A percentile compares a stretch with the other conserved stretches of the same genome.
phyloP scores from a whole-genome alignment of 192 early-diverging fungal species.

The Obelidium mucronatum region DNA sequence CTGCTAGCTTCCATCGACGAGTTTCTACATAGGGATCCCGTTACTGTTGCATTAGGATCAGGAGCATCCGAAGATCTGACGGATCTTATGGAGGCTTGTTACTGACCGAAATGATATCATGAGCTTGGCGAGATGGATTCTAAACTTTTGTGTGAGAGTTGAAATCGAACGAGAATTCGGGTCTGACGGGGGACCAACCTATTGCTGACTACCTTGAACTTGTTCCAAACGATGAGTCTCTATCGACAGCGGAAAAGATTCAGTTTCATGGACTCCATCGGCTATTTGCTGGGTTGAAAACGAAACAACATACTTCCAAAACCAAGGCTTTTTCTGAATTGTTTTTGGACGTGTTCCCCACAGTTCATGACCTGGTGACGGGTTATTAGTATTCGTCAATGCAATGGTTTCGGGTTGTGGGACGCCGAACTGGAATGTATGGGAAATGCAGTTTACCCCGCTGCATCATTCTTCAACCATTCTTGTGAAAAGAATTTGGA shows the following conservation, averaged over 20 bases:
- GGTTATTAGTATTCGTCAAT: constrained; percentile 34
- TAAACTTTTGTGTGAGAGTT: constrained; percentile 12
- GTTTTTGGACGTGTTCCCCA: constrained; percentile 31
- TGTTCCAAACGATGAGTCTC: constrained; percentile 10
- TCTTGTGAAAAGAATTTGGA: constrained; percentile 43
- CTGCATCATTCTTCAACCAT: constrained; percentile 45
- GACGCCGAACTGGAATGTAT: constrained; percentile 35
- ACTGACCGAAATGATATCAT: not conserved
- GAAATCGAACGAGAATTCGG: constrained; percentile 8
- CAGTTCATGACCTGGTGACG: constrained; percentile 1
- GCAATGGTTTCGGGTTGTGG: constrained; percentile 46
- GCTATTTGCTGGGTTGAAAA: not conserved
- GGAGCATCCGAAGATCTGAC: not conserved
- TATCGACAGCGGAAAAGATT: not conserved
- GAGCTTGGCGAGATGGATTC: constrained; percentile 11
- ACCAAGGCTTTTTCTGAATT: constrained; percentile 10
- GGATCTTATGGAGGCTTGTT: not conserved
- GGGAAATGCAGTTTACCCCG: constrained; percentile 43
- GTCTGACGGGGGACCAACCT: not conserved
- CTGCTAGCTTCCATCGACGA: not conserved
- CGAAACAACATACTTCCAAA: not conserved
- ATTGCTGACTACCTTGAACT: not conserved
- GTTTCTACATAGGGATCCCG: not conserved
- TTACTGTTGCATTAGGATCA: not conserved
- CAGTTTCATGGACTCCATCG: constrained; percentile 9